Conservation (phyloP, 1,284 basidiomycete genomes). For the Leccinum subrobustum region DNA sequence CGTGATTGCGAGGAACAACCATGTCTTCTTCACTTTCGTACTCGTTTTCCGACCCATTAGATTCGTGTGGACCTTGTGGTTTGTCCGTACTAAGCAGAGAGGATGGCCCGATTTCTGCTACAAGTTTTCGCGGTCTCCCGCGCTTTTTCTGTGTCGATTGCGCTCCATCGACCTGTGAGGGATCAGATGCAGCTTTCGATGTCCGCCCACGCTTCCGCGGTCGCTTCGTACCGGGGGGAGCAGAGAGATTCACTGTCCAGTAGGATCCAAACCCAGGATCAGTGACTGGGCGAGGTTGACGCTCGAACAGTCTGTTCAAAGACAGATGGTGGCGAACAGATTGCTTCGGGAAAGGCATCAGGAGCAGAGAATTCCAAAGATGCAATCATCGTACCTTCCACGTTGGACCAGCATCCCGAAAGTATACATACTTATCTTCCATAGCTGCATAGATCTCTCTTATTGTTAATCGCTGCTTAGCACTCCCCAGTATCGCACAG, state of each 20-base stretch:
- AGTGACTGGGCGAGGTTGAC: conserved; percentile 73
- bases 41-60: conserved; percentile 41
- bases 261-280: conserved; percentile 83
- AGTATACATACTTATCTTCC: conserved; percentile 79
- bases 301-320: conserved; percentile 74
- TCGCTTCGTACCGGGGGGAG: conserved; percentile 78
- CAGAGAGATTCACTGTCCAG: conserved; percentile 78
- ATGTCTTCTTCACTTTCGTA: conserved; percentile 66
- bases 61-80: conserved; percentile 35
- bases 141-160: conserved; percentile 38
- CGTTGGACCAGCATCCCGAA: conserved; percentile 71
- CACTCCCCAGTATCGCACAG: conserved; percentile 75
- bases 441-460: conserved; percentile 80
- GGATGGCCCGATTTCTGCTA: conserved; percentile 6
- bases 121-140: conserved; percentile 47
- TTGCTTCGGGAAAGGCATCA: conserved; percentile 51
- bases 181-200: conserved; percentile 43
- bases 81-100: conserved; percentile 27
- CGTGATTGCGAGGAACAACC: conserved; percentile 44
- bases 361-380: not conserved
- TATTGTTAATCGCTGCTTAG: conserved; percentile 72
- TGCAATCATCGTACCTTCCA: conserved; percentile 60
- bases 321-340: conserved; percentile 80
- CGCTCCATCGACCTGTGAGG: conserved; percentile 17
- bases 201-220: conserved; percentile 74